Evolutionary conservation across 225 moss, liverwort and hornwort species (phyloP), one percentile per base, ranked within the genome.

Genomic region (Pleurozium schreberi): DNA sequence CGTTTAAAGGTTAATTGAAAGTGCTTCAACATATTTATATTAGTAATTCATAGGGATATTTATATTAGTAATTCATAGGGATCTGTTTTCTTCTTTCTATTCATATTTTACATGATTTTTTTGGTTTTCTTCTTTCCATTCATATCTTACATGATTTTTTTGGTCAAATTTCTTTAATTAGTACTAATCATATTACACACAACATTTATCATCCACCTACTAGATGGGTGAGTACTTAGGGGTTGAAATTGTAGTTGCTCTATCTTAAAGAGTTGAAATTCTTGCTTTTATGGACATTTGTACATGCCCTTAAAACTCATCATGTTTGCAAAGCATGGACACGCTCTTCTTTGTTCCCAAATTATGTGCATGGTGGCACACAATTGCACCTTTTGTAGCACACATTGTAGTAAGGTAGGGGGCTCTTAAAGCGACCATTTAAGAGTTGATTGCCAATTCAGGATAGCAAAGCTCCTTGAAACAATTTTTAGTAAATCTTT

Each of bases 361-460:
- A n/a, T n/a, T n/a, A n/a, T n/a, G n/a, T n/a, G n/a, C n/a, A n/a
- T n/a, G n/a, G n/a, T 75, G 25, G 88, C 88, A 93, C 91, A 62
- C 93, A 94, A 47, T 87, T 80, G 90, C 93, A 94, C 63, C 66
- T 82, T 52, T 65, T 75, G 75, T 87, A 92, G 53, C 87, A 92
- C 47, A 87, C n/a, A 15, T 79, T 86, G n/a, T n/a, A n/a, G n/a
- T 55, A 19, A 18, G 55, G 55, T 55, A 55, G 10, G 55, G 19
- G 55, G 55, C 55, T 55, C 14, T 53, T 53, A 53, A 53, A 53
- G 53, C 4, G 53, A 53, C 53, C 14, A 53, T 53, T 53, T 53
- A 53, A 53, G 11, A 55, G 18, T 55, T 55, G 18, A 55, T 55
- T 55, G 18, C 10, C 17, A 18, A n/a, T 55, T 55, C 19, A 19